A percentile compares a stretch with the other conserved stretches of the same genome.
These are phyloP conservation scores for Peronospora belbahrii DNA, from an alignment of 352 stramenopile genomes.

Conservation along the genomic window DNA sequence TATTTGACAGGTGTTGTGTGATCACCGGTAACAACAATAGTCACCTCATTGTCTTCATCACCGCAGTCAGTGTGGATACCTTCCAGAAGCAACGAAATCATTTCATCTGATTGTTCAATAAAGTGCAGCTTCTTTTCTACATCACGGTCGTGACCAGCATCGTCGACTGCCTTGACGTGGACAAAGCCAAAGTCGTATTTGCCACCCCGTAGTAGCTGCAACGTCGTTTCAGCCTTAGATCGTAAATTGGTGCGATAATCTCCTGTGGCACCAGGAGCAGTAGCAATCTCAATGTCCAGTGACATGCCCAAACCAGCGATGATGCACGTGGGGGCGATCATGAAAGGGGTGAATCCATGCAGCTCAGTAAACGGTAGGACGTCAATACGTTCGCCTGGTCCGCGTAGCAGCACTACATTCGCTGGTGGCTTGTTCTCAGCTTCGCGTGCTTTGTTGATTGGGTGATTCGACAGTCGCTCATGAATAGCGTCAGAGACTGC, in stretches of 20 bases:
- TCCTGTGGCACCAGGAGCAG: constrained; percentile 63
- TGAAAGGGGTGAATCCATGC: constrained; percentile 77
- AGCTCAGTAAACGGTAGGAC: constrained; percentile 76
- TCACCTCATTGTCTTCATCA: constrained; percentile 41
- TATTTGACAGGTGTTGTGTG: constrained; percentile 84
- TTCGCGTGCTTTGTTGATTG: constrained; percentile 66
- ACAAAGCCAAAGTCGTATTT: constrained; percentile 78
- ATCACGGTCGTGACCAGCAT: constrained; percentile 80
- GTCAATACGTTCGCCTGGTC: constrained; percentile 78
- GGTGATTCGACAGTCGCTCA: constrained; percentile 48
- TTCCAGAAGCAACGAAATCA: constrained; percentile 55
- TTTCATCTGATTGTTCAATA: constrained; percentile 77
- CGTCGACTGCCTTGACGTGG: constrained; percentile 82
- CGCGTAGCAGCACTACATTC: constrained; percentile 81
- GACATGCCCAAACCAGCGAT: constrained; percentile 84
- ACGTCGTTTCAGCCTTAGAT: constrained; percentile 69
- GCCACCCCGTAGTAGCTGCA: constrained; percentile 32
- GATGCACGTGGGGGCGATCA: constrained; percentile 86
- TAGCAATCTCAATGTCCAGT: constrained; percentile 66
- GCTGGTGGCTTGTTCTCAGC: constrained; percentile 48
- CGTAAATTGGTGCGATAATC: constrained; percentile 82
- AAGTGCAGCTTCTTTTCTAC: constrained; percentile 82
- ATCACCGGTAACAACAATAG: constrained; percentile 81
- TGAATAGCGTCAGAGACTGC: constrained; percentile 66
- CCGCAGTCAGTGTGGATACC: constrained; percentile 38